Conservation (phyloP, 306 rosid genomes). For the Castanea sativa region DNA sequence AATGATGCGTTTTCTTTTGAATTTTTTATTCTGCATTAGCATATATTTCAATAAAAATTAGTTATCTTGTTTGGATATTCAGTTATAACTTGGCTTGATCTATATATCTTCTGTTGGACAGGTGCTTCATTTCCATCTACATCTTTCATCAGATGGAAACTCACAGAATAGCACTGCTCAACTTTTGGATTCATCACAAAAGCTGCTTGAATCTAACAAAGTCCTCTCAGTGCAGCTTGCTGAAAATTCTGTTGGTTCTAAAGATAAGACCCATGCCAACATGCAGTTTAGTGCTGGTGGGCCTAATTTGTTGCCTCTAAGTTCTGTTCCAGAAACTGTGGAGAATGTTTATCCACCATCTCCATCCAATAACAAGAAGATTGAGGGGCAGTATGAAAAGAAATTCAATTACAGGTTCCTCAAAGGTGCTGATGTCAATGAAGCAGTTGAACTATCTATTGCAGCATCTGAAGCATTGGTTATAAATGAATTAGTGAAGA, state of each 20-base stretch:
- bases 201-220: constrained; percentile 27
- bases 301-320: constrained; percentile 18
- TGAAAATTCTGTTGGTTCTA: constrained; percentile 33
- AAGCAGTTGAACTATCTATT: constrained; percentile 71
- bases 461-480: constrained; percentile 91
- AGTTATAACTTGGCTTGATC: constrained; percentile 12
- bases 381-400: constrained; percentile 31
- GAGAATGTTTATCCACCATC: constrained; percentile 29
- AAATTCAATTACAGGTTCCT: constrained; percentile 26
- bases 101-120: constrained; percentile 31
- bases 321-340: constrained; percentile 27
- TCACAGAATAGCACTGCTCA: constrained; percentile 40
- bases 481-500: constrained; percentile 60
- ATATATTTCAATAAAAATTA: not conserved
- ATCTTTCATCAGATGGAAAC: constrained; percentile 56
- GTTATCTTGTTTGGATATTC: not conserved
- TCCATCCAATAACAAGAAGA: constrained; percentile 30
- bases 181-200: constrained; percentile 43
- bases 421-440: constrained; percentile 42
- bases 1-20: not conserved
- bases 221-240: constrained; percentile 28
- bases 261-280: constrained; percentile 30
- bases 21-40: not conserved
- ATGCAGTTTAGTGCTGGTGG: constrained; percentile 25
- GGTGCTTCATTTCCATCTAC: constrained; percentile 65